phyloP scores from a whole-genome alignment of 2,329 filamentous ascomycete species.

The Alternaria sp. region DNA sequence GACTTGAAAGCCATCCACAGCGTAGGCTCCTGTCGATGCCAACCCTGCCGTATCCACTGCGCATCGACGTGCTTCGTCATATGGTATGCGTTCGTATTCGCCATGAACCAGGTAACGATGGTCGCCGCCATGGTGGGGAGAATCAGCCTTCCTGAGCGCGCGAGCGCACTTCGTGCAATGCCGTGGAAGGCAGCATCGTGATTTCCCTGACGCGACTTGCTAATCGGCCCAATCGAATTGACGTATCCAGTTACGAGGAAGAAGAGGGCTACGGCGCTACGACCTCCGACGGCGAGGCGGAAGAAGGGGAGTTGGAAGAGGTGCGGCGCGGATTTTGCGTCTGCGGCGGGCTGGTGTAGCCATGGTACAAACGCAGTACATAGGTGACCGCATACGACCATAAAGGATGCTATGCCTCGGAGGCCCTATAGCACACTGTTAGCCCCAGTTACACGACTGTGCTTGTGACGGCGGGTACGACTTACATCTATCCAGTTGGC shows the following conservation, averaged over 20 bases:
- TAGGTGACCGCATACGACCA: conserved; percentile 52
- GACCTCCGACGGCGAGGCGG: conserved; percentile 63
- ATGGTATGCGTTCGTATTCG: conserved; percentile 64
- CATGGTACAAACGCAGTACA: conserved; percentile 51
- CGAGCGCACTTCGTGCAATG: conserved; percentile 64
- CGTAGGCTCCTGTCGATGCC: conserved; percentile 44
- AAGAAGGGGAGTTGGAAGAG: conserved; percentile 65
- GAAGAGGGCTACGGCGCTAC: conserved; percentile 47
- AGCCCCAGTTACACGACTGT: conserved; percentile 24
- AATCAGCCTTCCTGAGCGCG: conserved; percentile 64
- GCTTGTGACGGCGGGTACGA: conserved; percentile 10
- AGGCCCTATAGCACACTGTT: conserved; percentile 45
- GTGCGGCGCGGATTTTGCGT: conserved; percentile 54
- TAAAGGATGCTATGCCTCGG: conserved; percentile 51
- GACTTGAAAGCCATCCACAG: conserved; percentile 40
- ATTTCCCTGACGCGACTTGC: conserved; percentile 61
- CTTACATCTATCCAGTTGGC: conserved; percentile 50
- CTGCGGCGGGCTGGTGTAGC: conserved; percentile 49
- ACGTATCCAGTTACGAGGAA: conserved; percentile 68
- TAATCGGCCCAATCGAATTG: conserved; percentile 66
- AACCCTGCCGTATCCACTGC: conserved; percentile 61
- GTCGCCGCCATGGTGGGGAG: conserved; percentile 64
- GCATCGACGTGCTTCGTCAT: conserved; percentile 64
- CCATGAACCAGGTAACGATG: conserved; percentile 60
- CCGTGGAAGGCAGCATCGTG: conserved; percentile 60